A percentile compares a stretch with the other conserved stretches of the same genome.
Conservation (phyloP, 1,284 basidiomycete genomes). For the Golubevia sp. region DNA sequence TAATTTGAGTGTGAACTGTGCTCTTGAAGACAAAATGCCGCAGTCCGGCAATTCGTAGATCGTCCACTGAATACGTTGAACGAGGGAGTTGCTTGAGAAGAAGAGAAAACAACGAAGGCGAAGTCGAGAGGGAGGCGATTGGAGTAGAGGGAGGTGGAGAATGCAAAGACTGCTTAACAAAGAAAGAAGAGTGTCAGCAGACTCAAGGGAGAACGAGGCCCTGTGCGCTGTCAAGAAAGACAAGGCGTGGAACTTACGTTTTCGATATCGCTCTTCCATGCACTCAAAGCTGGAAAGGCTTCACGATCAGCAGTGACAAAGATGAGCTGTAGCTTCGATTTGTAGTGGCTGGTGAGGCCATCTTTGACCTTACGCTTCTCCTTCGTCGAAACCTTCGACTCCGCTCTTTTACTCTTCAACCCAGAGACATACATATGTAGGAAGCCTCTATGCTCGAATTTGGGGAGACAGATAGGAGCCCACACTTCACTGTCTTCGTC, state of each 20-base stretch:
- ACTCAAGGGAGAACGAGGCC: conserved; percentile 16
- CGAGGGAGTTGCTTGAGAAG: conserved; percentile 9
- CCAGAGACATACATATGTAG: conserved; percentile 41
- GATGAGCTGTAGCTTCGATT: conserved; percentile 15
- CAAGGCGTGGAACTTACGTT: neutral
- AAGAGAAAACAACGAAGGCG: conserved; percentile 11
- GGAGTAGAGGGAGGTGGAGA: conserved; percentile 5
- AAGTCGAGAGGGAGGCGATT: conserved; percentile 3
- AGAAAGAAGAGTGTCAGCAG: conserved; percentile 7
- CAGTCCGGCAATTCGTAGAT: conserved; percentile 41
- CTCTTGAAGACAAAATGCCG: conserved; percentile 50
- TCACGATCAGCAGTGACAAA: conserved; percentile 50
- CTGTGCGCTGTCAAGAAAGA: neutral
- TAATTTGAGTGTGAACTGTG: conserved; percentile 9
- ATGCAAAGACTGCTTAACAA: neutral
- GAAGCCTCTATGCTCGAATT: conserved; percentile 50
- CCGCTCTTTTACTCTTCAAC: too few species aligned
- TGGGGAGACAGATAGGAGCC: conserved; percentile 53
- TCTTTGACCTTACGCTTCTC: too few species aligned
- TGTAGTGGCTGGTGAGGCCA: too few species aligned
- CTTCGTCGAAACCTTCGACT: too few species aligned
- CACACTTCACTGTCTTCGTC: conserved; percentile 32
- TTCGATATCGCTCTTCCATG: conserved; percentile 15
- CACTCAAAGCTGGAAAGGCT: conserved; percentile 20
- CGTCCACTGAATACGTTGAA: conserved; percentile 26